Conservation (phyloP, 345 rosid species). For the Microthlaspi erraticum region DNA sequence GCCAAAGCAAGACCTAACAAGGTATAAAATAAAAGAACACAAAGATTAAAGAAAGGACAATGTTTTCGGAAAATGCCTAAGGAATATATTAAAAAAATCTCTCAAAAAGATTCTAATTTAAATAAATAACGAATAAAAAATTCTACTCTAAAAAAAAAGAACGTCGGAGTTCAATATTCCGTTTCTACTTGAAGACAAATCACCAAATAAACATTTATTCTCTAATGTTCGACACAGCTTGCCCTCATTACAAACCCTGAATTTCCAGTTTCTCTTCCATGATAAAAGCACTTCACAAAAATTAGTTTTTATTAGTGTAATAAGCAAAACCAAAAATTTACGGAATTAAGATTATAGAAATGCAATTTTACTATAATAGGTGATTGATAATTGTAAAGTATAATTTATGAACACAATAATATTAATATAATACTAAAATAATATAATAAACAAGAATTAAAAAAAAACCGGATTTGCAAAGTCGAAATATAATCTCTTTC, state of each 20-base stretch:
- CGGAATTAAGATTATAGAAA: too few species aligned
- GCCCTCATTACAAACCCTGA: conserved; percentile 12
- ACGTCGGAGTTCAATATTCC: conserved; percentile 33
- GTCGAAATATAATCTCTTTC: too few species aligned
- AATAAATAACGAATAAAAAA: neutral
- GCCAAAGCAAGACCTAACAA: conserved; percentile 26
- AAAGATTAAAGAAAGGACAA: conserved; percentile 10
- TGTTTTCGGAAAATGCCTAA: conserved; percentile 2
- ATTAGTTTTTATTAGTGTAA: too few species aligned
- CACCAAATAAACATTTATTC: conserved; percentile 23
- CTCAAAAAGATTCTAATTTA: neutral
- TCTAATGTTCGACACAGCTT: conserved; percentile 28
- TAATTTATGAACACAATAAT: too few species aligned
- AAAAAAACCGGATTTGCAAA: too few species aligned
- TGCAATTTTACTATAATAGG: too few species aligned
- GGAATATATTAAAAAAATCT: conserved; percentile 34
- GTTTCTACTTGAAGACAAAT: conserved; percentile 30
- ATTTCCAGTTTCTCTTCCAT: too few species aligned
- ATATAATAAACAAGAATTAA: too few species aligned
- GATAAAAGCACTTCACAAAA: too few species aligned
- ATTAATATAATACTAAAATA: too few species aligned
- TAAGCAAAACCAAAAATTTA: too few species aligned
- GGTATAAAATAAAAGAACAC: neutral
- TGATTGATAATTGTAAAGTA: too few species aligned
- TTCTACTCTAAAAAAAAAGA: neutral